Percentiles rank a stretch among this genome's conserved stretches.
Conservation (phyloP, 345 rosid genomes). For the Trapa bicornis region DNA sequence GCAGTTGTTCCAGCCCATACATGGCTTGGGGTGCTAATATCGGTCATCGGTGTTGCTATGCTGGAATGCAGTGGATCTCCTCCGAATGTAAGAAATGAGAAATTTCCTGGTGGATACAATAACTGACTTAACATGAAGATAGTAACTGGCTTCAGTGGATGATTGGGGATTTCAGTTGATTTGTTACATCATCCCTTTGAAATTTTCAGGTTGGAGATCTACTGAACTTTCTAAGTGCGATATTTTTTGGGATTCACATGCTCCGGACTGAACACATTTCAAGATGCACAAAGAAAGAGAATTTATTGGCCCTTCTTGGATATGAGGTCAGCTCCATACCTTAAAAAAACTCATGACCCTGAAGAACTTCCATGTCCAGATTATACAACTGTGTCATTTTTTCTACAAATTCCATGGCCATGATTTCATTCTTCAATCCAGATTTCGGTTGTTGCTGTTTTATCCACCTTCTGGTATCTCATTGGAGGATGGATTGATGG, state of each 20-base stretch:
- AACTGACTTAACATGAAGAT: neutral
- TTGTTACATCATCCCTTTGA: neutral
- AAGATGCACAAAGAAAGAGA: slow-evolving; percentile 27
- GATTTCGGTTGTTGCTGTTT: slow-evolving; percentile 36
- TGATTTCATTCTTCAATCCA: slow-evolving; percentile 10
- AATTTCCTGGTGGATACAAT: neutral
- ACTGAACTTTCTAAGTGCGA: slow-evolving; percentile 46
- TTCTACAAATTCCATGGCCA: neutral
- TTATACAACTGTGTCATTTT: neutral
- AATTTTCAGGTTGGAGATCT: slow-evolving; percentile 49
- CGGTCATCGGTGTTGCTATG: slow-evolving; percentile 43
- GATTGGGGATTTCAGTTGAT: neutral
- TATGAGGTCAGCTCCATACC: slow-evolving; percentile 28
- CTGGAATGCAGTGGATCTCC: slow-evolving; percentile 58
- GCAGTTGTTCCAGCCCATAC: slow-evolving; percentile 41
- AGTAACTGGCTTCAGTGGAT: neutral
- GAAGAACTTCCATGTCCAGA: neutral
- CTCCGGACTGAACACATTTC: no score
- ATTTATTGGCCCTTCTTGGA: slow-evolving; percentile 43
- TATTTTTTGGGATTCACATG: slow-evolving; percentile 53
- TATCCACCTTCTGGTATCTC: slow-evolving; percentile 38
- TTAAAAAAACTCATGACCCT: no score
- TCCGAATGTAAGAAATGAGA: slow-evolving; percentile 25
- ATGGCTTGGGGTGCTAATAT: slow-evolving; percentile 55
- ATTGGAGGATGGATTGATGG: slow-evolving; percentile 27